A percentile compares a stretch with the other conserved stretches of the same genome.
phyloP scores from a whole-genome alignment of 2,329 filamentous ascomycete genomes.

The Aspergillus clavatus region DNA sequence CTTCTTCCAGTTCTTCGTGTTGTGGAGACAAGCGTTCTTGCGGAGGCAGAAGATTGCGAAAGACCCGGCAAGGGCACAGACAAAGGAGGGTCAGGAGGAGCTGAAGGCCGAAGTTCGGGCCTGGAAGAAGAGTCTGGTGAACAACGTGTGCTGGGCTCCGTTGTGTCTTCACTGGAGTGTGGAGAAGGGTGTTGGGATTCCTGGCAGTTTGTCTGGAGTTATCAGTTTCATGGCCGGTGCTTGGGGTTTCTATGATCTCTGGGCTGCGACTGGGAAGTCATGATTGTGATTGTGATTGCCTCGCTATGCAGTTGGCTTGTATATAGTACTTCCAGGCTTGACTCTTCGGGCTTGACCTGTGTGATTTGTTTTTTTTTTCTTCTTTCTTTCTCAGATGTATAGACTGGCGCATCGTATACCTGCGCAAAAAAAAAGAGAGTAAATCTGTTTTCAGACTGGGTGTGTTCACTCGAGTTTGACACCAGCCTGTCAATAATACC shows the following conservation, averaged over 20 bases:
- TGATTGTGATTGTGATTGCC: slow-evolving; percentile 7
- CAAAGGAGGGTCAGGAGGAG: slow-evolving; percentile 26
- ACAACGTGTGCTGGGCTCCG: slow-evolving; percentile 73
- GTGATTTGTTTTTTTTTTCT: too few species aligned
- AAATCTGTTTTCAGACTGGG: too few species aligned
- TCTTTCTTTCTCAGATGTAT: too few species aligned
- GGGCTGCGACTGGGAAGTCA: slow-evolving; percentile 37
- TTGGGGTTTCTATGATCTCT: slow-evolving; percentile 43
- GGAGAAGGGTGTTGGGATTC: slow-evolving; percentile 57
- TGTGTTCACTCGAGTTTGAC: too few species aligned
- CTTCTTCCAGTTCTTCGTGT: slow-evolving; percentile 65
- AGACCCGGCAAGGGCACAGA: slow-evolving; percentile 19
- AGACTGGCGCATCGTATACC: too few species aligned
- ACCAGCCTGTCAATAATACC: too few species aligned
- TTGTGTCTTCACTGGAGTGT: slow-evolving; percentile 80
- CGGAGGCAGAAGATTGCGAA: slow-evolving; percentile 27
- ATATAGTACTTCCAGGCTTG: neutral
- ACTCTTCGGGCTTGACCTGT: neutral
- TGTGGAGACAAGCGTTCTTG: slow-evolving; percentile 47
- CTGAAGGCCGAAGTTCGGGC: slow-evolving; percentile 43
- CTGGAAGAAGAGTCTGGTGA: slow-evolving; percentile 59
- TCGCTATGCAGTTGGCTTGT: neutral
- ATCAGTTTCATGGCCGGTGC: slow-evolving; percentile 51
- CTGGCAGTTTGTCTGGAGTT: slow-evolving; percentile 54
- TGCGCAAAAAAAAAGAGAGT: too few species aligned